Base-by-base conservation (phyloP, 2,329 filamentous ascomycete species). In the Botrytis tulipae region DNA sequence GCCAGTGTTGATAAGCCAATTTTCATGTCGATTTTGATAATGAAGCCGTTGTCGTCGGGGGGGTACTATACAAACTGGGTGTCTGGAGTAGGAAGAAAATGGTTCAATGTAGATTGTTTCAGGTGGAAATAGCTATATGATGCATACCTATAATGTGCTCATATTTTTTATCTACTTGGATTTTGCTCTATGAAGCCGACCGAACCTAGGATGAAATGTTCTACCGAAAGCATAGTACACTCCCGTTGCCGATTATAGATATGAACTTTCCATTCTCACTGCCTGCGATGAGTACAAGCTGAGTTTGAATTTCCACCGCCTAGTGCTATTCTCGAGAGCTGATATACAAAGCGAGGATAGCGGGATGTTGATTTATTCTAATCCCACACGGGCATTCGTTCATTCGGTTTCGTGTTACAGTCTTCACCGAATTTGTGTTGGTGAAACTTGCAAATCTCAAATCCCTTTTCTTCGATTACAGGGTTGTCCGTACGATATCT, bases 331-430 rank as follows among this genome's bases (percentile, higher is more conserved):
- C 20, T 22, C 44, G 14, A 46, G 44, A 22, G 18, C 18, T 46
- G 18, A 22, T 22, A 46, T 7, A 46, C 44, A 20, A 46, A 20
- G 44, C 44, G 7, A 46, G 7, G 18, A 46, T 22, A 20, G 7
- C 18, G 18, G 20, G 7, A 46, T 1, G 9, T 2, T 9, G 2
- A 9, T 8, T 46, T 22, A 46, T 18, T 8, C 44, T 46, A 46
- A 22, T 22, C 0, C 18, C 18, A 3, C 44, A 7, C 1, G 44
- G 1, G 0, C 1, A 8, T 8, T 7, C 7, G 7, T 46, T 20
- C 0, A 9, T 22, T n/a, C 5, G 48, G 25, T 14, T 0, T 0
- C 48, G 25, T 1, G 25, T 51, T n/a, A 51, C 48, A 51, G 5
- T 1, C 4, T 3, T 14, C 48, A 14, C 0, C 12, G 1, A 6